Evolutionary conservation across 192 early-diverging fungal species (phyloP), one percentile per base, ranked within the genome.

Genomic region (Umbelopsis sp.): DNA sequence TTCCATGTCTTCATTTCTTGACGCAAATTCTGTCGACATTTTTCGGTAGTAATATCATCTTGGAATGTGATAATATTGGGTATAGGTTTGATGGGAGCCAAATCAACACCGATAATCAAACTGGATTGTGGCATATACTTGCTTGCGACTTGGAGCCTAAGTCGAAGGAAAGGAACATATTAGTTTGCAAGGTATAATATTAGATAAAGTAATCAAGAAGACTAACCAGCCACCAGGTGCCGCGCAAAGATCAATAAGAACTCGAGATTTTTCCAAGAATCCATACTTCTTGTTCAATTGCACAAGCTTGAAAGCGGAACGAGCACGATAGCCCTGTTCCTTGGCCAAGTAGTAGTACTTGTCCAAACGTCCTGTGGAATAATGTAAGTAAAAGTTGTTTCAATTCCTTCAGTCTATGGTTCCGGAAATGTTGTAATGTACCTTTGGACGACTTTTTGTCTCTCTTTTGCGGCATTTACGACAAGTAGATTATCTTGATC

Each of bases 341-440:
- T 99, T 99, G 82, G 97, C 97, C 88, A 99, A 91, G 79, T 99
- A 93, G 86, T 98, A 99, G 90, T 96, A 98, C 88, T 98, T 98
- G 87, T 99, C 97, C 85, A 99, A 90, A 83, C 97, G 94, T 43
- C 96, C 96, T 88, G 91, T 45, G 24, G 4, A 32, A 11, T 1
- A 68, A 25, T 52, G 41, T 43, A 29, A 41, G 26, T 22, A 53
- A 7, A 31, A 51, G 2, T 14, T 0, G 16, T 3, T 45, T 29
- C 38, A 25, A 0, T 9, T n/a, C 5, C 24, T 4, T 14, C 44
- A 20, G n/a, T 41, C 25, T 41, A 41, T 41, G 4, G 12, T 11
- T 31, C 29, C 45, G 20, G 16, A 22, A 34, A 25, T 31, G 25
- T 65, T 38, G 50, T 45, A 24, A 5, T 7, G 45, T 74, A 78